phyloP scores from a whole-genome alignment of 257 asterid genomes.

The Solanum pennellii region DNA sequence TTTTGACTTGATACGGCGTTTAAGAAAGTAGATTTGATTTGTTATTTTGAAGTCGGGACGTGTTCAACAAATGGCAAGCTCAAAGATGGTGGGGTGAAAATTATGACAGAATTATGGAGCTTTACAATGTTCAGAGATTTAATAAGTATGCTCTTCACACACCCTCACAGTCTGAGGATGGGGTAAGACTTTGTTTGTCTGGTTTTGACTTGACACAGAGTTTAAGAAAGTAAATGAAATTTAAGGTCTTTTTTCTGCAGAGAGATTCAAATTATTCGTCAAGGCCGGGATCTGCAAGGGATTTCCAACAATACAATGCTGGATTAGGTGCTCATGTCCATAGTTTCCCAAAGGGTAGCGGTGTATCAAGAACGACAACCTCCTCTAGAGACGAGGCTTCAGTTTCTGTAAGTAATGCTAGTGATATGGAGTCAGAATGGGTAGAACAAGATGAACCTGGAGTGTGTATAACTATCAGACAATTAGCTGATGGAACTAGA shows the following conservation, averaged over 20 bases:
- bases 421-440: slow-evolving; percentile 91
- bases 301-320: slow-evolving; percentile 19
- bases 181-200: slow-evolving; percentile 28
- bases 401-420: slow-evolving; percentile 78
- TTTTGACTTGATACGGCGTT: neutral
- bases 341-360: slow-evolving; percentile 26
- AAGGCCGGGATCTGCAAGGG: slow-evolving; percentile 57
- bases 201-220: neutral
- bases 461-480: slow-evolving; percentile 81
- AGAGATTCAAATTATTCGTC: slow-evolving; percentile 84
- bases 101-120: slow-evolving; percentile 74
- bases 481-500: slow-evolving; percentile 72
- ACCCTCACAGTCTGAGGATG: slow-evolving; percentile 73
- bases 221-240: neutral
- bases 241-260: slow-evolving; percentile 23
- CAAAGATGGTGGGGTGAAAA: slow-evolving; percentile 91
- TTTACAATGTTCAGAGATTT: slow-evolving; percentile 74
- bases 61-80: slow-evolving; percentile 81
- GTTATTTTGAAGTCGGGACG: slow-evolving; percentile 49
- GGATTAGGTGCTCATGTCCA: slow-evolving; percentile 33
- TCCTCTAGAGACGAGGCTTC: slow-evolving; percentile 83
- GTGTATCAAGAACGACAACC: slow-evolving; percentile 65
- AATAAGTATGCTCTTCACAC: slow-evolving; percentile 61
- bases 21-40: neutral
- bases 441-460: slow-evolving; percentile 91